phyloP scores from a whole-genome alignment of 495 filamentous ascomycete species.

The Cetradonia linearis region DNA sequence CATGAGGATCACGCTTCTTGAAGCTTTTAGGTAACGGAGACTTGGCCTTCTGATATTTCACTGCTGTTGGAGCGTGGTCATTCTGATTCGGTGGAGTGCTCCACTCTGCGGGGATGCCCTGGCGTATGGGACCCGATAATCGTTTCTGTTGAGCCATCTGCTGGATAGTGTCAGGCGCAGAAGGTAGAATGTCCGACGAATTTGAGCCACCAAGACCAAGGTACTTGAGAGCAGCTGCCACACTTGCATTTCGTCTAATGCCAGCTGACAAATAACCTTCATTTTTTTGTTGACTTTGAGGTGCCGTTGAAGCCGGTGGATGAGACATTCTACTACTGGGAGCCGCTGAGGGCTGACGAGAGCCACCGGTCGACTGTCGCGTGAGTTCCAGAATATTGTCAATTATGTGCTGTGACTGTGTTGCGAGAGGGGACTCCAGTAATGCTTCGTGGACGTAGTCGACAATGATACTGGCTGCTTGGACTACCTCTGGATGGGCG shows the following conservation, averaged over 20 bases:
- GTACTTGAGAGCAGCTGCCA: constrained; percentile 61
- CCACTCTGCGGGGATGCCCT: constrained; percentile 59
- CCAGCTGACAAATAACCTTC: constrained; percentile 58
- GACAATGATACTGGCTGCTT: constrained; percentile 67
- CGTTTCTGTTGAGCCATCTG: constrained; percentile 27
- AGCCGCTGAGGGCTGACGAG: constrained; percentile 43
- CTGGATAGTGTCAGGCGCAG: constrained; percentile 25
- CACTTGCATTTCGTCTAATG: constrained; percentile 57
- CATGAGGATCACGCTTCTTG: constrained; percentile 44
- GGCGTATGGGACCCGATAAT: constrained; percentile 33
- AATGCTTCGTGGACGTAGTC: constrained; percentile 74
- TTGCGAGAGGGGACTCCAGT: constrained; percentile 63
- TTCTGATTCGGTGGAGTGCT: constrained; percentile 67
- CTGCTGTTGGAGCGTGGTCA: constrained; percentile 56
- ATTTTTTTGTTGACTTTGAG: constrained; percentile 37
- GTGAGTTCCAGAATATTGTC: constrained; percentile 62
- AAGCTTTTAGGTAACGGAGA: constrained; percentile 68
- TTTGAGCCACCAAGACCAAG: constrained; percentile 47
- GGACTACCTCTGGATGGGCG: constrained; percentile 85
- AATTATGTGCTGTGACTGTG: constrained; percentile 58
- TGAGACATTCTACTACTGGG: constrained; percentile 29
- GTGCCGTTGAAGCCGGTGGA: constrained; percentile 13
- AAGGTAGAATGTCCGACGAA: constrained; percentile 27
- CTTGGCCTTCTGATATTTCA: constrained; percentile 64
- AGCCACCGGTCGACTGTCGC: constrained; percentile 38